These are phyloP conservation scores for Salvia miltiorrhiza DNA, from an alignment of 257 asterid genomes.

Conservation along the genomic window DNA sequence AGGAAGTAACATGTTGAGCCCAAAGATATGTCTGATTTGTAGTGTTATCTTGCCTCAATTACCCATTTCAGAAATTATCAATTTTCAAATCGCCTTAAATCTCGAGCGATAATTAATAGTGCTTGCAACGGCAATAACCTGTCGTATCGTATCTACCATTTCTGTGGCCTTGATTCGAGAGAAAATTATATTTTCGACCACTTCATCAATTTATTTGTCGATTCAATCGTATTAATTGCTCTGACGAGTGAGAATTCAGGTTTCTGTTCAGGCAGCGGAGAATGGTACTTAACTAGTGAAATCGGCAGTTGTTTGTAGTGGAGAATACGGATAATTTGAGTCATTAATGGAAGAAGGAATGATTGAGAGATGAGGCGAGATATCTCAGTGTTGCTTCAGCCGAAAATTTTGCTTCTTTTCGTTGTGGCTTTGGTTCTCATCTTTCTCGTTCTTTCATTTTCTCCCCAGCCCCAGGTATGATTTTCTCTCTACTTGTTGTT, in stretches of 20 bases:
- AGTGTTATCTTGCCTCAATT: too few species aligned
- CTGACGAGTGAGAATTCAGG: neutral
- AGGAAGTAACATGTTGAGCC: too few species aligned
- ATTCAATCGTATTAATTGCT: neutral
- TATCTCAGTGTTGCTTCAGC: constrained; percentile 62
- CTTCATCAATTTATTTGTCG: neutral
- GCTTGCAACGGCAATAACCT: neutral
- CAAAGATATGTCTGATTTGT: neutral
- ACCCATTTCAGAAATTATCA: too few species aligned
- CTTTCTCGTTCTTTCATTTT: constrained; percentile 46
- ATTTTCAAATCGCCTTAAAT: too few species aligned
- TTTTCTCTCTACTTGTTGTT: neutral
- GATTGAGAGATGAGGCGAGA: constrained; percentile 59
- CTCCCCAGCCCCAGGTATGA: constrained; percentile 53
- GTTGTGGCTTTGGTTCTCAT: constrained; percentile 46
- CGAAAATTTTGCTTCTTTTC: constrained; percentile 51
- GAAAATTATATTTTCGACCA: neutral
- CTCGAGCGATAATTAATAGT: constrained; percentile 1
- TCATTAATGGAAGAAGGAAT: constrained; percentile 22
- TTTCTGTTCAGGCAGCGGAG: neutral
- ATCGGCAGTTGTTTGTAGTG: neutral
- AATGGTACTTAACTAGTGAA: neutral
- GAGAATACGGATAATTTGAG: constrained; percentile 9
- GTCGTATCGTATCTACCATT: constrained; percentile 17
- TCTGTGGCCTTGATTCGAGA: constrained; percentile 21